Conservation (phyloP, 2,329 filamentous ascomycete genomes). For the Stagonosporopsis vannaccii region DNA sequence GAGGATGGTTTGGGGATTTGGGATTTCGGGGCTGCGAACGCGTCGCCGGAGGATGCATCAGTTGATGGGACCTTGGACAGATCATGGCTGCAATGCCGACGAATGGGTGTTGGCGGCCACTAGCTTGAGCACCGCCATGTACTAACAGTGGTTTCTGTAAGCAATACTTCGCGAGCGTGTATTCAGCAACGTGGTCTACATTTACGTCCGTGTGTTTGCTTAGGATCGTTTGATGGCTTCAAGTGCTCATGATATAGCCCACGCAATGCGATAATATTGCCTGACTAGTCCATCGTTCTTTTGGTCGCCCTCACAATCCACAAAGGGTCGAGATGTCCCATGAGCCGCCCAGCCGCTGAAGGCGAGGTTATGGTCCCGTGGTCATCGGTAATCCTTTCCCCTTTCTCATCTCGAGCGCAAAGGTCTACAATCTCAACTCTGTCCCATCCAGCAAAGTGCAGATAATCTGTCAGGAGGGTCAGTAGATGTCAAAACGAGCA, state of each 20-base stretch:
- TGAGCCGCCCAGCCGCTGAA: constrained; percentile 15
- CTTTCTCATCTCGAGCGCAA: constrained; percentile 49
- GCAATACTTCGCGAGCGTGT: background rate
- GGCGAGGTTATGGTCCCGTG: constrained; percentile 25
- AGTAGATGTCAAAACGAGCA: background rate
- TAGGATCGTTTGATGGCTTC: background rate
- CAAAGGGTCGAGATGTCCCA: constrained; percentile 34
- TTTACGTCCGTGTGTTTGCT: too few species aligned
- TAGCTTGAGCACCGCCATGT: too few species aligned
- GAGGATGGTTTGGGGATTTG: background rate
- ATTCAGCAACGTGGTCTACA: too few species aligned
- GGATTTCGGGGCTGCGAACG: background rate
- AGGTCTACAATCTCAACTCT: constrained; percentile 62
- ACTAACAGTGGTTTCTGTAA: background rate
- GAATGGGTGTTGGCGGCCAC: background rate
- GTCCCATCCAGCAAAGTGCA: constrained; percentile 60
- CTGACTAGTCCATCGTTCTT: background rate
- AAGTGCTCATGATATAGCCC: background rate
- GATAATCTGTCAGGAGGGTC: constrained; percentile 46
- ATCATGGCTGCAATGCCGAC: background rate
- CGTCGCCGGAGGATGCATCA: background rate
- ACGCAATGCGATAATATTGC: background rate
- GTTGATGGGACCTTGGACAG: background rate
- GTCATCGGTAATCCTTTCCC: constrained; percentile 31
- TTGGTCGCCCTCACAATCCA: constrained; percentile 39